Evolutionary conservation across 345 rosid species (phyloP).

Genomic region (Eucalyptus globulus): DNA sequence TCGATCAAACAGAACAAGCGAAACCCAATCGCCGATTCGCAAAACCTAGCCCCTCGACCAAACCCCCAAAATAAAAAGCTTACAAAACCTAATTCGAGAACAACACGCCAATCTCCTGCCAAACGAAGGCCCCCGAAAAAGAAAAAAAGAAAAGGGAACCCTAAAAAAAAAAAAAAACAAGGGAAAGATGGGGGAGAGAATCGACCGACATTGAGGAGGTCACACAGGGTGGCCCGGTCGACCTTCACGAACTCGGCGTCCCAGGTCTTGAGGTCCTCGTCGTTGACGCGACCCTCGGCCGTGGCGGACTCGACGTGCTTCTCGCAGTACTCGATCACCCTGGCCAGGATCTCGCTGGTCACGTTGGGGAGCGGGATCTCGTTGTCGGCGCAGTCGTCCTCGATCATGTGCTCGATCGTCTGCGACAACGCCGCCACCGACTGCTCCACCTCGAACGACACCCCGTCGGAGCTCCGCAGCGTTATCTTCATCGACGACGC

Average conservation of each 20-base stretch:
- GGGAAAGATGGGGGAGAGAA: not conserved
- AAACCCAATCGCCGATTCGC: too few species aligned
- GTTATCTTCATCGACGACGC: conserved; percentile 22
- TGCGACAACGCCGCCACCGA: conserved; percentile 15
- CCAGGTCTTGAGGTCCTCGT: conserved; percentile 28
- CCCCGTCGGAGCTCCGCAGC: conserved; percentile 54
- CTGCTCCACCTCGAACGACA: conserved; percentile 48
- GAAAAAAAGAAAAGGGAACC: too few species aligned
- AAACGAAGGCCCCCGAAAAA: not conserved
- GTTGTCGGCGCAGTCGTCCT: rapidly evolving
- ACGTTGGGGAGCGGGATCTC: too few species aligned
- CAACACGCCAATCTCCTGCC: not conserved
- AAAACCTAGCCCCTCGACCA: not conserved
- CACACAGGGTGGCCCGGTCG: conserved; percentile 33
- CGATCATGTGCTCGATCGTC: rapidly evolving
- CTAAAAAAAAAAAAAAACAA: not conserved
- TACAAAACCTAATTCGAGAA: not conserved
- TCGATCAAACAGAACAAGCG: not conserved
- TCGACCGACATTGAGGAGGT: conserved; percentile 24
- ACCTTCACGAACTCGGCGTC: conserved; percentile 46
- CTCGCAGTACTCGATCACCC: conserved; percentile 69
- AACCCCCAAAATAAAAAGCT: not conserved
- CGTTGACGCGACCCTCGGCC: not conserved
- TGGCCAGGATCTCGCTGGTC: not conserved
- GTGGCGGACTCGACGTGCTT: conserved; percentile 44